A percentile compares a stretch with the other conserved stretches of the same genome.
phyloP scores from a whole-genome alignment of 371 early-diverging fungal species.

The Gilbertella persicaria region DNA sequence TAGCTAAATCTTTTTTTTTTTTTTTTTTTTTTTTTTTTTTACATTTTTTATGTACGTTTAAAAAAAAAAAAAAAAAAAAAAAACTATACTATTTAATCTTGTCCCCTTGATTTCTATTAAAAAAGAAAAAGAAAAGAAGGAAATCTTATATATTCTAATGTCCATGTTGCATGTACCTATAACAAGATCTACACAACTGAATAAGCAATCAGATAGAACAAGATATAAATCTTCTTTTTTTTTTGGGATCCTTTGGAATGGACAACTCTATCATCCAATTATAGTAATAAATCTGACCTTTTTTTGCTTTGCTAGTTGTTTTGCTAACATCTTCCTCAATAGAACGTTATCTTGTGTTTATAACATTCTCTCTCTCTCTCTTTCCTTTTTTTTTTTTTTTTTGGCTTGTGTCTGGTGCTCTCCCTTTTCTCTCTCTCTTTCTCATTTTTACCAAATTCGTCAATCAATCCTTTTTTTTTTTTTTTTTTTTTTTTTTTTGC shows the following conservation, averaged over 20 bases:
- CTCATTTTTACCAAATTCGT: constrained; percentile 13
- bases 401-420: not conserved
- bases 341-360: too few relatives aligned
- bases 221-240: constrained; percentile 1
- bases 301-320: constrained; percentile 8
- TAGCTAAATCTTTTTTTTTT: not conserved
- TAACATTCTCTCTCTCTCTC: not conserved
- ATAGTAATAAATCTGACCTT: constrained; percentile 21
- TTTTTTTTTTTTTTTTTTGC: not conserved
- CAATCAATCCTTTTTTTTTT: not conserved
- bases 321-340: constrained; percentile 5
- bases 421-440: not conserved
- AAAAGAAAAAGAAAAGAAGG: not conserved
- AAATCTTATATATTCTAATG: not conserved
- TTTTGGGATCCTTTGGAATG: constrained; percentile 13
- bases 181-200: too few relatives aligned
- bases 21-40: too few relatives aligned
- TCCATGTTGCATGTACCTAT: too few relatives aligned
- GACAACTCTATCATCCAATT: constrained; percentile 2
- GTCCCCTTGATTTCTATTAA: not conserved
- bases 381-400: not conserved
- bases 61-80: too few relatives aligned
- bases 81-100: not conserved
- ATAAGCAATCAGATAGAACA: not conserved
- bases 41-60: not conserved